phyloP scores from a whole-genome alignment of 1,139 yeast species.

The Taphrina pruni region DNA sequence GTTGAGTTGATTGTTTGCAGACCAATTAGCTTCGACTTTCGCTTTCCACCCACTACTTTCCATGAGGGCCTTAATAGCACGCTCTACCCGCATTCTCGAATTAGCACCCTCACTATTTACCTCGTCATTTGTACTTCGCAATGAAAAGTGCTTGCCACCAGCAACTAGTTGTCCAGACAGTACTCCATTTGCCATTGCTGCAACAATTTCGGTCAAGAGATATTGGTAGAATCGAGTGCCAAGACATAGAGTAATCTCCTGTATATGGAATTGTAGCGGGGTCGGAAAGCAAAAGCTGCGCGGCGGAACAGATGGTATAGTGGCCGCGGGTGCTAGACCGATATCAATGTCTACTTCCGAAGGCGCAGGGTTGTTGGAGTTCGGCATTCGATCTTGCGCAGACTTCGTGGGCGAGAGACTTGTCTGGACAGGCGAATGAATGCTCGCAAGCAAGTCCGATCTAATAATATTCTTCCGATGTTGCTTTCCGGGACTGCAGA shows the following conservation, averaged over 20 bases:
- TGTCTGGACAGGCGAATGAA: too few species aligned
- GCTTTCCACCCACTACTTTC: constrained; percentile 10
- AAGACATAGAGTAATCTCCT: constrained; percentile 1
- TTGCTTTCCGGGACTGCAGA: too few species aligned
- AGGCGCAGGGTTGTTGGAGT: not conserved
- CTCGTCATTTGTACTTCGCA: not conserved
- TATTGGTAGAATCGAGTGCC: not conserved
- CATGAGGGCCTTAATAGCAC: constrained; percentile 4
- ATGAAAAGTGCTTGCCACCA: not conserved
- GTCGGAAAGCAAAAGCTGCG: not conserved
- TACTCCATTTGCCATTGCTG: not conserved
- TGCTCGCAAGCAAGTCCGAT: too few species aligned
- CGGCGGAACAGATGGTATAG: not conserved
- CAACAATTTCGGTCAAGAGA: not conserved
- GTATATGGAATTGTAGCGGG: constrained; percentile 1
- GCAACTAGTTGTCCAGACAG: not conserved
- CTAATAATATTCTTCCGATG: too few species aligned
- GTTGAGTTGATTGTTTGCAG: not conserved
- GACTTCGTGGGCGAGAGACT: too few species aligned
- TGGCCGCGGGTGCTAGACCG: not conserved
- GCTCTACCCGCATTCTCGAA: not conserved
- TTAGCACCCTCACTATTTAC: not conserved
- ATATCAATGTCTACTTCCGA: not conserved
- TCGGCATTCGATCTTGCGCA: too few species aligned
- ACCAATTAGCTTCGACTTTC: constrained; percentile 8